Base-by-base conservation (phyloP, 352 stramenopile species). In the Globisporangium parvum region DNA sequence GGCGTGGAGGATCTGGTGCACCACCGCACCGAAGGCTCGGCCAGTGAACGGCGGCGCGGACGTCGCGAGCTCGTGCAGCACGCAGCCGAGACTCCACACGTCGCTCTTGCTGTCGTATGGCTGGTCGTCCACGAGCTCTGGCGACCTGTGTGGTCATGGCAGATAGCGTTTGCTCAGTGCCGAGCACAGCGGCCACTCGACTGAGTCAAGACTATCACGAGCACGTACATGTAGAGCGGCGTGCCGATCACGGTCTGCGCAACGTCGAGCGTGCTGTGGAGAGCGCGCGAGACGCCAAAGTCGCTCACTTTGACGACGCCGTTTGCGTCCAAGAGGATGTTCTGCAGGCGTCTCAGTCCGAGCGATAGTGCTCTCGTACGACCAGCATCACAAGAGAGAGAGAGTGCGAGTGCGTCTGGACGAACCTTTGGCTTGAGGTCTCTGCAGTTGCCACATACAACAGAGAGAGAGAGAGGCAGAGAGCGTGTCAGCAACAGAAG, bases 61-160 rank as follows among this genome's bases (percentile, higher is more conserved):
- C 9, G 71, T 68, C 8, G 77, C 67, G 10, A 95, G 63, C 51
- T 96, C 85, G 55, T 91, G 86, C n/a, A 95, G 45, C 14, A 96
- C 63, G 45, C 87, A 96, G 1, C 85, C 87, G 20, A 96, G 65
- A 37, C 79, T 86, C 85, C 87, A 95, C 0, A 95, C 63, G 54
- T 96, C 87, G 51, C 73, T 87, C 62, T 91, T 91, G 24, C 47
- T 40, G 37, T 85, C 65, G 57, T 96, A 95, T 3, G 63, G 40
- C 0, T 52, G 49, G n/a, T 78, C 84, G 49, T 85, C 65, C 47
- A 88, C 72, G 8, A 93, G 60, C 56, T 96, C 87, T 4, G 85
- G 87, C 0, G 79, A 75, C 71, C 79, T 90, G 47, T 24, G 31
- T 18, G 46, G 6, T 18, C 1, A 10, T 9, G 37, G 14, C 12